These are phyloP conservation scores for Solanum tarijense DNA, from an alignment of 257 asterid species.

Conservation along the genomic window DNA sequence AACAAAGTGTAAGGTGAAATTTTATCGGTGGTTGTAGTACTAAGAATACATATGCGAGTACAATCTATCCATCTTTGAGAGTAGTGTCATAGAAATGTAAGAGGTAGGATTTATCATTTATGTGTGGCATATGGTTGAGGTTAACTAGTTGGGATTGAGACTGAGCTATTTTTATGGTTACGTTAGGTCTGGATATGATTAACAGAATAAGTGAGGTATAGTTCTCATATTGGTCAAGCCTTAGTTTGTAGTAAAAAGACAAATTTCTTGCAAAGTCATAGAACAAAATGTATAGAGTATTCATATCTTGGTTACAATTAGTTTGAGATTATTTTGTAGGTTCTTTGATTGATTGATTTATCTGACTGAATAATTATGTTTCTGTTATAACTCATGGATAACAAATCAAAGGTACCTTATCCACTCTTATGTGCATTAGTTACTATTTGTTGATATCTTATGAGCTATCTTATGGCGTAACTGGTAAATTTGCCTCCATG, in stretches of 20 bases:
- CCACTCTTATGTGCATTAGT: neutral
- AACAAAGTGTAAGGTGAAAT: neutral
- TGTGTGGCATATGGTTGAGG: neutral
- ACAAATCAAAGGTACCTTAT: neutral
- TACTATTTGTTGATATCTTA: neutral
- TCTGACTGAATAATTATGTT: neutral
- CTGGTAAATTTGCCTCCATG: no score
- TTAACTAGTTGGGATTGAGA: neutral
- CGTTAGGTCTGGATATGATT: neutral
- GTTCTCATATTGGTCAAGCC: neutral
- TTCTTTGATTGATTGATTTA: neutral
- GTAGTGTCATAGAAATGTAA: neutral
- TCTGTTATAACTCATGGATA: neutral
- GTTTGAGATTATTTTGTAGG: neutral
- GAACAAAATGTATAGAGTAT: neutral
- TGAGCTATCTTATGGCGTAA: neutral
- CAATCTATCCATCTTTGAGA: neutral
- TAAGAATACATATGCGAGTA: neutral
- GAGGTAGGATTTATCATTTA: neutral
- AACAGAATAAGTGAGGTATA: neutral
- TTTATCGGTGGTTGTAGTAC: neutral
- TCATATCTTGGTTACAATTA: neutral
- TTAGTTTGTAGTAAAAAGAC: neutral
- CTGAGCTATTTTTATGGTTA: neutral
- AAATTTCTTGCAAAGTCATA: neutral